Conservation (phyloP, 1,139 yeast genomes). For the Saccharomyces uvarum region DNA sequence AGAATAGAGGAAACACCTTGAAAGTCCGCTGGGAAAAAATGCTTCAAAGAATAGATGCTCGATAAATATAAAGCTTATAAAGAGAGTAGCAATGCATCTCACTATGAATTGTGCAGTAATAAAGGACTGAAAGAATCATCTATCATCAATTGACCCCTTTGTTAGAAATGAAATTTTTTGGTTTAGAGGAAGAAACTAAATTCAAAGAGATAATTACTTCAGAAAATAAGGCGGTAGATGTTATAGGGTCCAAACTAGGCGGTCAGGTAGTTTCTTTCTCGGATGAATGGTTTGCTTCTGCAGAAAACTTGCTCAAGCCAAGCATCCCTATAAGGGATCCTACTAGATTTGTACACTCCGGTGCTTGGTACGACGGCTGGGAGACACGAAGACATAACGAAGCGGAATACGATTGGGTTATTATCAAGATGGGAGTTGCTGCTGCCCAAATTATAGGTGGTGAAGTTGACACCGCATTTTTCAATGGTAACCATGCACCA, state of each 20-base stretch:
- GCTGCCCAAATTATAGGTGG: conserved; percentile 73
- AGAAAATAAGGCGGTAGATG: conserved; percentile 38
- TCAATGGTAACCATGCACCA: conserved; percentile 94
- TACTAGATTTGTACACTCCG: conserved; percentile 69
- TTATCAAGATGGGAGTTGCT: conserved; percentile 74
- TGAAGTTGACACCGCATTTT: conserved; percentile 87
- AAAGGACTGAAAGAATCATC: not conserved
- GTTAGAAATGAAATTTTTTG: not conserved
- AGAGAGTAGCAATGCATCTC: not conserved
- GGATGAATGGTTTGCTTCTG: conserved; percentile 94
- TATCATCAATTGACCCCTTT: not conserved
- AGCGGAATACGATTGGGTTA: conserved; percentile 78
- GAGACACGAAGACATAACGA: conserved; percentile 90
- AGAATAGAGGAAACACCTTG: not conserved
- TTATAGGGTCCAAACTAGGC: conserved; percentile 78
- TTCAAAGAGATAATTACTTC: conserved; percentile 10
- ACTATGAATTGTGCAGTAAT: not conserved
- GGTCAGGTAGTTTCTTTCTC: conserved; percentile 62
- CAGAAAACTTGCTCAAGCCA: conserved; percentile 79
- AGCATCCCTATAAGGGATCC: conserved; percentile 72
- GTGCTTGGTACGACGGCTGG: conserved; percentile 99
- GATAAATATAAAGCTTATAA: not conserved
- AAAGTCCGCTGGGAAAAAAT: not conserved
- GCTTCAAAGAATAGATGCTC: not conserved
- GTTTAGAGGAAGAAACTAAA: conserved; percentile 4